Evolutionary conservation across 495 filamentous ascomycete genomes (phyloP).

Genomic region (Acidomyces sp.): DNA sequence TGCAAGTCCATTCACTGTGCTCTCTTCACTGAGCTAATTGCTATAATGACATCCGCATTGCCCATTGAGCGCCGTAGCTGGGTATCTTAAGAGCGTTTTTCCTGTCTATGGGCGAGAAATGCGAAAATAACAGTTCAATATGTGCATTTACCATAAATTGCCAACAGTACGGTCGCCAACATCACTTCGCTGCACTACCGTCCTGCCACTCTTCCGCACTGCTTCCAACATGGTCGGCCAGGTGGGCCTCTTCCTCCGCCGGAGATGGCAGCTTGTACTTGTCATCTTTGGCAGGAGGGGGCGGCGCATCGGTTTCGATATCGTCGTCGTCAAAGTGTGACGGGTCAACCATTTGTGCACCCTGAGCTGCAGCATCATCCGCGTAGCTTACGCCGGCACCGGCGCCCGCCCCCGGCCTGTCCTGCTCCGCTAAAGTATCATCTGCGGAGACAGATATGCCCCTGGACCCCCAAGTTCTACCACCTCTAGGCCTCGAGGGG

Average conservation of each 20-base stretch:
- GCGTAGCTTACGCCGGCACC: background rate
- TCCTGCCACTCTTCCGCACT: slow-evolving; percentile 18
- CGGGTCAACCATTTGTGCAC: slow-evolving; percentile 18
- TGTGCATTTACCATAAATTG: too few species aligned
- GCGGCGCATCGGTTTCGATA: slow-evolving; percentile 13
- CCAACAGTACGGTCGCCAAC: too few species aligned
- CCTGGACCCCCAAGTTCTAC: slow-evolving; percentile 19
- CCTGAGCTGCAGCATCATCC: background rate
- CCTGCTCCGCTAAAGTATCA: slow-evolving; percentile 17
- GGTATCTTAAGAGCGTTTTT: too few species aligned
- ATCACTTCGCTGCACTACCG: slow-evolving; percentile 2
- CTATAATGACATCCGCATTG: too few species aligned
- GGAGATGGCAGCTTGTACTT: background rate
- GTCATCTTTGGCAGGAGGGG: slow-evolving; percentile 7
- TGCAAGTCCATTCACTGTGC: too few species aligned
- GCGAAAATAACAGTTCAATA: too few species aligned
- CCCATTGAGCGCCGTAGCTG: too few species aligned
- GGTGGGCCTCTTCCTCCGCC: background rate
- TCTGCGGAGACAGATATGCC: slow-evolving; percentile 24
- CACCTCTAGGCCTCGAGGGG: slow-evolving; percentile 1
- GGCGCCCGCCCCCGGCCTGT: background rate
- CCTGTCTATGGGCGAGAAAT: too few species aligned
- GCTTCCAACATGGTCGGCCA: slow-evolving; percentile 3
- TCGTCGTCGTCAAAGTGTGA: slow-evolving; percentile 20
- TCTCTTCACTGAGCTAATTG: too few species aligned